Evolutionary conservation across 2,329 filamentous ascomycete species (phyloP).

Genomic region (Ophiocordyceps camponoti-leonardi): DNA sequence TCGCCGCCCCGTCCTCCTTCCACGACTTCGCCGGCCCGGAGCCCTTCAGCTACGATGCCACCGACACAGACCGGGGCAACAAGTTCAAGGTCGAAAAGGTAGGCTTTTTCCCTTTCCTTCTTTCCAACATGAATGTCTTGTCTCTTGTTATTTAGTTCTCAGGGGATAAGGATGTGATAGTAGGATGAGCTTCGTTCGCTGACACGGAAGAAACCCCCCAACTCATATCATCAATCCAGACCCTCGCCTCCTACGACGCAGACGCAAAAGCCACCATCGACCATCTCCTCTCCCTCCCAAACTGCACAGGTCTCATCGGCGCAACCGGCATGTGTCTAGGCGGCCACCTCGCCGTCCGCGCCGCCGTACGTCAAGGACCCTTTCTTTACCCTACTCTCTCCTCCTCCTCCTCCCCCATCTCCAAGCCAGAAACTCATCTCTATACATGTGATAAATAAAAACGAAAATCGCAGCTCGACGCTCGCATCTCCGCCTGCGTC

Average conservation of each 20-base stretch:
- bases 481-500: conserved; percentile 57
- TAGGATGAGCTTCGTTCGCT: no score
- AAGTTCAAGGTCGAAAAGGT: conserved; percentile 71
- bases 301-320: conserved; percentile 68
- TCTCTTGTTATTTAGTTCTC: no score
- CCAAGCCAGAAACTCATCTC: background rate
- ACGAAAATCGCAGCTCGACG: conserved; percentile 38
- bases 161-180: no score
- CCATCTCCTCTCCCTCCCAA: conserved; percentile 50
- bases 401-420: no score
- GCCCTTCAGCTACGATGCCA: conserved; percentile 67
- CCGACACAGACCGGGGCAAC: conserved; percentile 78
- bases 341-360: conserved; percentile 59
- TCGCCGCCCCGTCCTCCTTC: conserved; percentile 77
- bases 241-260: conserved; percentile 71
- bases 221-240: conserved; percentile 24
- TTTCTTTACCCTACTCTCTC: no score
- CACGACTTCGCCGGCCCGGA: conserved; percentile 85
- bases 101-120: conserved; percentile 1
- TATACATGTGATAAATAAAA: background rate
- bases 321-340: conserved; percentile 85
- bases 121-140: no score
- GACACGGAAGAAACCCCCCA: no score
- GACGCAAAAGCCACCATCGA: conserved; percentile 54
- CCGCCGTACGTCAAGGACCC: conserved; percentile 28